Evolutionary conservation across 768 basidiomycete genomes (phyloP).

Genomic region (Pulveroboletus sp.): DNA sequence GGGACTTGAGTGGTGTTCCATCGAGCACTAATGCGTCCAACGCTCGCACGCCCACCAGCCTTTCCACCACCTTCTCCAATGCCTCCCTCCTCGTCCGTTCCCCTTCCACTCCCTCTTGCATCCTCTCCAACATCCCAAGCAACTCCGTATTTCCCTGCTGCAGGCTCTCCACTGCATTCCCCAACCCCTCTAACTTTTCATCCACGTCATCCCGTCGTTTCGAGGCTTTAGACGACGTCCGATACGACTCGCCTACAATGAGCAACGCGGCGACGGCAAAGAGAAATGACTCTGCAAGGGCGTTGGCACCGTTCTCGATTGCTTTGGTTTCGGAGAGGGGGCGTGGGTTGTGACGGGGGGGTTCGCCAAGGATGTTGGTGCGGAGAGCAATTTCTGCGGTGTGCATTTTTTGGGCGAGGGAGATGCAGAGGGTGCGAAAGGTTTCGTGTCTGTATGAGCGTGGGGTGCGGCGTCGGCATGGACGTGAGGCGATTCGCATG

Average conservation of each 20-base stretch:
- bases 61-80: slow-evolving; percentile 60
- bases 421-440: slow-evolving; percentile 69
- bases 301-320: slow-evolving; percentile 83
- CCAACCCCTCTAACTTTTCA: slow-evolving; percentile 64
- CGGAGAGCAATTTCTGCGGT: slow-evolving; percentile 69
- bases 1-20: slow-evolving; percentile 51
- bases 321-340: slow-evolving; percentile 82
- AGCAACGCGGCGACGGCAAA: slow-evolving; percentile 72
- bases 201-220: slow-evolving; percentile 73
- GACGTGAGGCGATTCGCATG: too few species aligned
- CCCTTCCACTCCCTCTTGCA: slow-evolving; percentile 41
- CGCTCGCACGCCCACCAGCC: slow-evolving; percentile 57
- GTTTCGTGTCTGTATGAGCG: slow-evolving; percentile 69
- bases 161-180: slow-evolving; percentile 44
- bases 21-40: slow-evolving; percentile 42
- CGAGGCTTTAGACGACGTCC: slow-evolving; percentile 63
- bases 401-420: slow-evolving; percentile 75
- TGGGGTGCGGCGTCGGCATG: too few species aligned
- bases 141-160: slow-evolving; percentile 38
- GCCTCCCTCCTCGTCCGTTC: slow-evolving; percentile 53
- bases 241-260: slow-evolving; percentile 77
- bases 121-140: slow-evolving; percentile 41
- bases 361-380: slow-evolving; percentile 75
- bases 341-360: slow-evolving; percentile 59
- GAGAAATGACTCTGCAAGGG: slow-evolving; percentile 81